Base-by-base conservation (phyloP, 768 basidiomycete genomes). In the Mycena crocata region DNA sequence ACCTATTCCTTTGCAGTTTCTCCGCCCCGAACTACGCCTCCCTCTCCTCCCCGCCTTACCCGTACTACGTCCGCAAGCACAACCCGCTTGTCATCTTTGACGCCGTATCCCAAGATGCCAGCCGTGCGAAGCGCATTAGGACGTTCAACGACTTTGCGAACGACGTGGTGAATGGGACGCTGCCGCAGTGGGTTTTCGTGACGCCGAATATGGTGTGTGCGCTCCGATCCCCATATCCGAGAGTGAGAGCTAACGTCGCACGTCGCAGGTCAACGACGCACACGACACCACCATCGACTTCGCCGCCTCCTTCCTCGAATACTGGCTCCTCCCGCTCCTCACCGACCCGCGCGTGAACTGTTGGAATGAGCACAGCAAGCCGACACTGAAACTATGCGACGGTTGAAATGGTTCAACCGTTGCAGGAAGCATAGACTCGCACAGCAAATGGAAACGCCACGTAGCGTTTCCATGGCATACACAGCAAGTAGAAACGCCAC, bases 131-230 rank as follows among this genome's bases (percentile, higher is more conserved):
- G 9, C 82, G 83, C 24, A 81, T 85, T 55, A 82, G 89, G 35
- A 90, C 88, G 74, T 90, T 89, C 73, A 90, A 89, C 61, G 82
- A 90, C 73, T 88, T 90, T 67, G 84, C 85, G 12, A 76, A 79
- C 30, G 90, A 91, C 67, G 75, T 89, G 13, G 81, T 81, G 26
- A 82, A 83, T 12, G 74, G 82, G 48, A 78, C 78, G 2, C 74
- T 91, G 45, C 84, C 89, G 14, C 89, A 90, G 59, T 90, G 88
- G 87, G 67, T 81, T 12, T 90, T 87, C 68, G 79, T 91, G 57
- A 90, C 90, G 1, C 90, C 90, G 15, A 90, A 91, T 73, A 78
- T 88, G 69, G 77, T 76, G 28, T 21, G 35, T 64, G n/a, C 70
- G 44, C 19, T 34, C 31, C 15, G 35, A 13, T 57, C 21, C 49